These are phyloP conservation scores for Bacterosira constricta DNA, from an alignment of 108 stramenopile genomes.

Conservation along the genomic window DNA sequence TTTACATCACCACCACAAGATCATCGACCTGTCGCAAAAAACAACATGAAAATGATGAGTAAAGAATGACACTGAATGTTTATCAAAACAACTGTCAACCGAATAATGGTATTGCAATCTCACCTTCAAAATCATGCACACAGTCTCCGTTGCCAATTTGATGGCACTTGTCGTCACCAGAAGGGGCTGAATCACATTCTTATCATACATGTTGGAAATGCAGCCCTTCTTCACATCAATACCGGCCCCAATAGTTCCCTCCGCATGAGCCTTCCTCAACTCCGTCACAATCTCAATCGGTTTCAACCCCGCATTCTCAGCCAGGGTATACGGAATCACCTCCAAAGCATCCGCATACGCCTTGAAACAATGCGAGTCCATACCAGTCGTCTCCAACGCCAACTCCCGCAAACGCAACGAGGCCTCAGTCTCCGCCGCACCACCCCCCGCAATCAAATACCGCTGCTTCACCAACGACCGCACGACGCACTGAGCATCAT, in stretches of 20 bases:
- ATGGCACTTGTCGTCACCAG: slow-evolving; percentile 94
- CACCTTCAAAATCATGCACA: slow-evolving; percentile 99
- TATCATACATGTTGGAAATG: slow-evolving; percentile 96
- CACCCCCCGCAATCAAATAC: slow-evolving; percentile 98
- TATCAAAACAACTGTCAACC: no score
- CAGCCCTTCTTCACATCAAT: slow-evolving; percentile 93
- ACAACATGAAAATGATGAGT: no score
- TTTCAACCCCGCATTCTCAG: slow-evolving; percentile 99
- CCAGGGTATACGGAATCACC: slow-evolving; percentile 98
- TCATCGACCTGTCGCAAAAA: no score
- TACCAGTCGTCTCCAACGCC: slow-evolving; percentile 81
- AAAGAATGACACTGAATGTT: no score
- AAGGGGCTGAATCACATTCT: slow-evolving; percentile 96
- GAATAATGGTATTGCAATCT: no score
- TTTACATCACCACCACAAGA: slow-evolving; percentile 72
- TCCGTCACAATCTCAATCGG: slow-evolving; percentile 98
- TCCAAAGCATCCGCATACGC: slow-evolving; percentile 98
- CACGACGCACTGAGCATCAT: slow-evolving; percentile 99
- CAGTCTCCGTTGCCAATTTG: slow-evolving; percentile 96
- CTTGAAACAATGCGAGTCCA: slow-evolving; percentile 95
- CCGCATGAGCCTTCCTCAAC: slow-evolving; percentile 88
- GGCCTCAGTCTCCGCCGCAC: slow-evolving; percentile 96
- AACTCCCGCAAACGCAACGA: slow-evolving; percentile 82
- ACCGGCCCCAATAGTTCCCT: slow-evolving; percentile 87
- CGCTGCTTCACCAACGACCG: slow-evolving; percentile 96